Evolutionary conservation across 1,284 basidiomycete genomes (phyloP).

Genomic region (Leccinum pallidistipes): DNA sequence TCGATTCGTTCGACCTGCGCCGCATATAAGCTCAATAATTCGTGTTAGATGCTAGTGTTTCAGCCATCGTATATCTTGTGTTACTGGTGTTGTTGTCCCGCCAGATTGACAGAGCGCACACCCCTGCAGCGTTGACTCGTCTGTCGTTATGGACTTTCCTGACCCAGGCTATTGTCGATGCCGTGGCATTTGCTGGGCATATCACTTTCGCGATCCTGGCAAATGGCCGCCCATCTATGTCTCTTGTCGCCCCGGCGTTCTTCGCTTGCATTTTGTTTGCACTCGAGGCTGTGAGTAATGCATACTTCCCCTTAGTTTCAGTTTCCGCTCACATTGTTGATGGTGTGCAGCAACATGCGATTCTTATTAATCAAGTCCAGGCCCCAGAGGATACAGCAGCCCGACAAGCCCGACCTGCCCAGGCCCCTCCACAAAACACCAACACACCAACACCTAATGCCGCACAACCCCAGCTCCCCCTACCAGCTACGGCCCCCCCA

Average conservation of each 20-base stretch:
- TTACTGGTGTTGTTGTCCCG: slow-evolving; percentile 69
- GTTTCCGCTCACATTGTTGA: neutral
- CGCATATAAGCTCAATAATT: slow-evolving; percentile 2
- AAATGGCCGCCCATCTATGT: slow-evolving; percentile 75
- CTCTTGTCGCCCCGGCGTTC: slow-evolving; percentile 81
- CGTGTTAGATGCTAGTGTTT: slow-evolving; percentile 66
- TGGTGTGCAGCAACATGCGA: slow-evolving; percentile 72
- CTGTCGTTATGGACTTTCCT: slow-evolving; percentile 83
- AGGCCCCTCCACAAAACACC: slow-evolving; percentile 8
- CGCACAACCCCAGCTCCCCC: slow-evolving; percentile 19
- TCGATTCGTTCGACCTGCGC: slow-evolving; percentile 6
- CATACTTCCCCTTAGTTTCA: neutral
- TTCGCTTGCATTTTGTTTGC: slow-evolving; percentile 70
- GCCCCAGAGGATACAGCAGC: slow-evolving; percentile 64
- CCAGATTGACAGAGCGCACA: slow-evolving; percentile 75
- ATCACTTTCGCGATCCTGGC: slow-evolving; percentile 82
- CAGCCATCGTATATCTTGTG: slow-evolving; percentile 65
- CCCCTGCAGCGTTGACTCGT: slow-evolving; percentile 73
- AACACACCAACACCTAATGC: neutral
- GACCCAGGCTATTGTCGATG: slow-evolving; percentile 74
- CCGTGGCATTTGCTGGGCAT: slow-evolving; percentile 81
- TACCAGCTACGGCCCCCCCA: slow-evolving; percentile 17
- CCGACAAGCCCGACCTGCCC: slow-evolving; percentile 21
- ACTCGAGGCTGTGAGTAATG: slow-evolving; percentile 63
- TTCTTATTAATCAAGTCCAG: slow-evolving; percentile 80